phyloP scores from a whole-genome alignment of 192 early-diverging fungal species.

The Paraglomus brasilianum region DNA sequence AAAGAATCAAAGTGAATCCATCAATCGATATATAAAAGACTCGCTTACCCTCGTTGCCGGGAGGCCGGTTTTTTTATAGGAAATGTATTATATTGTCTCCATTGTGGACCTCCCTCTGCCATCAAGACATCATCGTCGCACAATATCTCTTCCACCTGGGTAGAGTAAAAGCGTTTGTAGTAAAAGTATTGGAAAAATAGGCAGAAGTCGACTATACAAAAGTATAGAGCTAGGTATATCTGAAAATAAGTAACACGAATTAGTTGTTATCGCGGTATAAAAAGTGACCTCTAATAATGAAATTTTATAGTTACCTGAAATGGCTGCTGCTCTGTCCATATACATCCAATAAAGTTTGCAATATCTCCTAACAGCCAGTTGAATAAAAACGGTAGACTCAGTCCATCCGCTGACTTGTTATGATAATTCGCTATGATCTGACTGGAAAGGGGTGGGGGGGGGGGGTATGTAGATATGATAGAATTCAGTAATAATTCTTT shows the following conservation, averaged over 20 bases:
- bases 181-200: conserved; percentile 46
- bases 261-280: conserved; percentile 28
- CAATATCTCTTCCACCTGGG: not conserved
- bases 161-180: conserved; percentile 25
- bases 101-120: conserved; percentile 10
- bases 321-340: conserved; percentile 70
- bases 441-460: conserved; percentile 30
- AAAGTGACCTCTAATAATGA: conserved; percentile 24
- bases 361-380: conserved; percentile 70
- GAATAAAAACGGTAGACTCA: conserved; percentile 57
- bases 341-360: conserved; percentile 67
- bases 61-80: conserved; percentile 18
- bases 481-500: not conserved
- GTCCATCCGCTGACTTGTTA: conserved; percentile 37
- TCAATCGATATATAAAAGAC: not conserved
- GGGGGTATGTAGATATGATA: not conserved
- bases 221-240: conserved; percentile 53
- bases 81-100: conserved; percentile 21
- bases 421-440: conserved; percentile 49
- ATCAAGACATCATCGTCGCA: not conserved
- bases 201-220: conserved; percentile 42
- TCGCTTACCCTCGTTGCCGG: conserved; percentile 15
- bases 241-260: conserved; percentile 30
- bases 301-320: conserved; percentile 59
- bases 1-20: too few relatives aligned